Evolutionary conservation across 2,329 filamentous ascomycete genomes (phyloP).

Genomic region (Cercospora sp.): DNA sequence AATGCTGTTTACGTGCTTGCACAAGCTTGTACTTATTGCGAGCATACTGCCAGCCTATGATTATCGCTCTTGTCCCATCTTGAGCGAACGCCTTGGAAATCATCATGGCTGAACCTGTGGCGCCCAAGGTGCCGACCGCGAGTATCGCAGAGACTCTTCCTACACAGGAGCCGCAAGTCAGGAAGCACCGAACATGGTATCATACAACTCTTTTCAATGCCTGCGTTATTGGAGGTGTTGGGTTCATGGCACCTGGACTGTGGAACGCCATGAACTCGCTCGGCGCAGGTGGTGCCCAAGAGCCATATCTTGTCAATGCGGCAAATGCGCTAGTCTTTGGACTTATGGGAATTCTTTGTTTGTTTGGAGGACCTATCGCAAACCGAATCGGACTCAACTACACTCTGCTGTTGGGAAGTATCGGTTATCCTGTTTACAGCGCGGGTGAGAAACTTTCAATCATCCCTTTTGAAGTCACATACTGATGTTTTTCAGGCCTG

Average conservation of each 20-base stretch:
- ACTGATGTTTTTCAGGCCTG: constrained; percentile 36
- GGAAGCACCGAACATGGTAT: constrained; percentile 45
- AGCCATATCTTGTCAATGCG: constrained; percentile 54
- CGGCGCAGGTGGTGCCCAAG: constrained; percentile 55
- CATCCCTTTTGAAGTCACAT: neutral
- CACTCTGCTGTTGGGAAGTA: constrained; percentile 48
- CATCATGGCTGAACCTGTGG: constrained; percentile 10
- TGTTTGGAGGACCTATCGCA: constrained; percentile 52
- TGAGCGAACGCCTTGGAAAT: neutral
- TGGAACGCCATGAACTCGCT: constrained; percentile 60
- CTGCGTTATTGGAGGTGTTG: constrained; percentile 54
- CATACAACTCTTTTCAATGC: constrained; percentile 56
- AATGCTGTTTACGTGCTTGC: neutral
- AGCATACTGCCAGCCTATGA: neutral
- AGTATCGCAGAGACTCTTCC: constrained; percentile 14
- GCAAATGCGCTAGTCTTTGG: constrained; percentile 55
- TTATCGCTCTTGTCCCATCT: neutral
- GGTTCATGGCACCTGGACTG: constrained; percentile 53
- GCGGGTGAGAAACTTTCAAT: constrained; percentile 30
- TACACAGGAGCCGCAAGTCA: constrained; percentile 8
- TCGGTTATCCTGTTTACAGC: constrained; percentile 52
- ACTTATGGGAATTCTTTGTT: constrained; percentile 50
- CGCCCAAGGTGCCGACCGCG: constrained; percentile 12
- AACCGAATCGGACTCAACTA: constrained; percentile 52
- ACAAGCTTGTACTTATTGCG: constrained; percentile 9